Evolutionary conservation across 2,329 filamentous ascomycete genomes (phyloP).

Genomic region (Aquanectria penicillioides): DNA sequence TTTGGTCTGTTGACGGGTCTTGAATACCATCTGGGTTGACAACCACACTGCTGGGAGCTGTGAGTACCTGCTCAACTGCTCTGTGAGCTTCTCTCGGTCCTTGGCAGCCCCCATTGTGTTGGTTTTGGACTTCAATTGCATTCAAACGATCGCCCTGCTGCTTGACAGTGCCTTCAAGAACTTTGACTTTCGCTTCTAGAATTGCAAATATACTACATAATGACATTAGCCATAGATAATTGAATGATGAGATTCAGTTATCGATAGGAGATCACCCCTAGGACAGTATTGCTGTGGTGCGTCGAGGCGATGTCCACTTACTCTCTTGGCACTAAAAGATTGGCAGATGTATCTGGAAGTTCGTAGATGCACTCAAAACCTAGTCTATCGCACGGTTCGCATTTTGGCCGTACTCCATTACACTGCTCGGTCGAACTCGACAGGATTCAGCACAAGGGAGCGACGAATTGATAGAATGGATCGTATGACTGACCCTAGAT

Average conservation of each 20-base stretch:
- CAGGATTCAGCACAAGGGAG: no score
- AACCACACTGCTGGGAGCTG: conserved; percentile 2
- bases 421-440: no score
- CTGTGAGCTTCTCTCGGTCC: not conserved
- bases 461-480: no score
- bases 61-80: not conserved
- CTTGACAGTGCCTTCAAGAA: conserved; percentile 7
- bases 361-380: conserved; percentile 28
- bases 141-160: conserved; percentile 18
- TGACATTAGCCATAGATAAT: no score
- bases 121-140: not conserved
- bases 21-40: conserved; percentile 16
- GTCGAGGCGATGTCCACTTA: not conserved
- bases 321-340: conserved; percentile 18
- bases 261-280: no score
- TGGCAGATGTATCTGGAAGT: conserved; percentile 18
- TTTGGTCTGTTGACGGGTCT: conserved; percentile 16
- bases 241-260: no score
- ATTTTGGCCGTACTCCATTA: conserved; percentile 24
- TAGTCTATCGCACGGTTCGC: conserved; percentile 16
- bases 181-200: conserved; percentile 19
- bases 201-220: conserved; percentile 14
- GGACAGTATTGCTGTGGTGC: not conserved
- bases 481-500: conserved; percentile 10
- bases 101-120: not conserved